Base-by-base conservation (phyloP, 2,329 filamentous ascomycete species). In the Cercospora zeina region DNA sequence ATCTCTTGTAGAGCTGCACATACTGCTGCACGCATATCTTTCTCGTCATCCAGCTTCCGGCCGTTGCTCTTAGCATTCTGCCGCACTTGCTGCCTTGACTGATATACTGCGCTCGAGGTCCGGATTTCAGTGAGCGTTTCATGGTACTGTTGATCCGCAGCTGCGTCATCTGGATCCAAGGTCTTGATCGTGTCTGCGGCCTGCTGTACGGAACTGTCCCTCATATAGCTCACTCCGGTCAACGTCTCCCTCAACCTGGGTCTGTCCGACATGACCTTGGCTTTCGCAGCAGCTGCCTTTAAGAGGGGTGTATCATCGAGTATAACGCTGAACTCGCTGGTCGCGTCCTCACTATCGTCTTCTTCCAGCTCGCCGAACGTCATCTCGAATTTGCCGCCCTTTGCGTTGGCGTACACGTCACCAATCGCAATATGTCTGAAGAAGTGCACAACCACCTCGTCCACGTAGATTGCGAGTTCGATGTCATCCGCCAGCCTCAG, bases 401-500 rank as follows among this genome's bases (percentile, higher is more conserved):
- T 84, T 53, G 83, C 69, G 67, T 83, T 83, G n/a, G 77, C 80
- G 67, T 79, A 84, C 10, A 83, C 80, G 63, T 84, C 80, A 4
- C 79, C 78, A 34, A 84, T 76, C n/a, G 80, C 76, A 34, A 84
- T 81, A 4, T 76, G 73, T 39, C 82, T 73, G 65, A 84, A 82
- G 0, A 85, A 71, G 1, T 72, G 73, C 19, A 84, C 77, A 4
- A 72, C 76, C 1, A 83, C 80, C 61, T 80, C 76, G 54, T 84
- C 81, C 2, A 76, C 77, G 62, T 80, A 79, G 50, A 84, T 78
- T 0, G 81, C 80, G 13, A 85, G 69, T 68, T 85, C 82, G 61
- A 83, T 80, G 53, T 83, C 82, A 47, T 82, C 78, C 6, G 78
- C 77, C 4, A 83, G 69, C 65, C 81, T 83, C 67, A 83, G 78